Conservation (phyloP, 306 rosid species). For the Trifolium dubium region DNA sequence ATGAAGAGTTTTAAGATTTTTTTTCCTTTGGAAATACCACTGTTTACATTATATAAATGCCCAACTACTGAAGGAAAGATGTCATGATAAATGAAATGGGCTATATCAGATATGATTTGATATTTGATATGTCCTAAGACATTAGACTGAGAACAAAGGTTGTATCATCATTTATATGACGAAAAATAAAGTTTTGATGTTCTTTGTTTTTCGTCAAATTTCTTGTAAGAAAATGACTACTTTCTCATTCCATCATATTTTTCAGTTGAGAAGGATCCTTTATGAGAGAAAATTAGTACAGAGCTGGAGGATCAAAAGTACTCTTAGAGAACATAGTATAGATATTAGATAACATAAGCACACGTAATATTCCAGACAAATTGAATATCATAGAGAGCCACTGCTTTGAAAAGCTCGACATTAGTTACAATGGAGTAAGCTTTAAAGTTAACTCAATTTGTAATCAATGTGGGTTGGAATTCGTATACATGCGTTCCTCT, state of each 20-base stretch:
- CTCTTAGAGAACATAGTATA: slow-evolving; percentile 16
- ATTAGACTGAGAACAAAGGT: neutral
- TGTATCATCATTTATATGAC: no score
- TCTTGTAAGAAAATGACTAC: neutral
- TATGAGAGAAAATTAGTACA: slow-evolving; percentile 4
- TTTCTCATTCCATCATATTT: neutral
- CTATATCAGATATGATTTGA: slow-evolving; percentile 4
- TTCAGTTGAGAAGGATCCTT: neutral
- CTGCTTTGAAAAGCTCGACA: neutral
- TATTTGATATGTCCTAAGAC: slow-evolving; percentile 15
- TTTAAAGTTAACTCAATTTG: slow-evolving; percentile 3
- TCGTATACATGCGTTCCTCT: slow-evolving; percentile 5
- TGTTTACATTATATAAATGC: neutral
- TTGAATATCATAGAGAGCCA: slow-evolving; percentile 24
- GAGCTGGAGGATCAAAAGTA: slow-evolving; percentile 8
- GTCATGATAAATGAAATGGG: slow-evolving; percentile 10
- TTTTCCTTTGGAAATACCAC: neutral
- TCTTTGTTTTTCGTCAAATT: neutral
- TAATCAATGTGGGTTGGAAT: slow-evolving; percentile 29
- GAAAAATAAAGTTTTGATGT: neutral
- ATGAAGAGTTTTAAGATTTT: neutral
- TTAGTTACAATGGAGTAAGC: slow-evolving; percentile 17
- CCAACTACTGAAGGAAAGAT: neutral
- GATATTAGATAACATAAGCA: slow-evolving; percentile 14
- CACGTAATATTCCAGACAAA: slow-evolving; percentile 18